Percentiles rank a stretch among this genome's conserved stretches.
phyloP scores from a whole-genome alignment of 2,329 filamentous ascomycete species.

The Colletotrichum sublineola region DNA sequence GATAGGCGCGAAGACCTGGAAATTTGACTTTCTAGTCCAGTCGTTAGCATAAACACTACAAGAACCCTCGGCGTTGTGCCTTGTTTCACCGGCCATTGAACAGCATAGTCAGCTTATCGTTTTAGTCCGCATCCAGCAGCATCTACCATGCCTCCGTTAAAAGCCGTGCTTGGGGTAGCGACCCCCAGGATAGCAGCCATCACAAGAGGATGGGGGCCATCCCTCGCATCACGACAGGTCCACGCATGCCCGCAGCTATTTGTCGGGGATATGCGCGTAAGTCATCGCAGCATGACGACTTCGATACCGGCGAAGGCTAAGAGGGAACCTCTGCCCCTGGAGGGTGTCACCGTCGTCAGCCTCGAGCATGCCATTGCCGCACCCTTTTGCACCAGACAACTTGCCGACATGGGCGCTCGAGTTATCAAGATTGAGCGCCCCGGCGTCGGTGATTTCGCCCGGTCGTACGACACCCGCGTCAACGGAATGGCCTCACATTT shows the following conservation, averaged over 20 bases:
- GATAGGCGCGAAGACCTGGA: background rate
- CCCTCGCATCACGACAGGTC: background rate
- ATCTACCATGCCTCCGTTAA: background rate
- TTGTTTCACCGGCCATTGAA: background rate
- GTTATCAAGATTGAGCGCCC: slow-evolving; percentile 69
- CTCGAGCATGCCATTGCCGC: slow-evolving; percentile 68
- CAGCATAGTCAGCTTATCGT: background rate
- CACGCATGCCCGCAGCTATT: background rate
- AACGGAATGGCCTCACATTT: slow-evolving; percentile 66
- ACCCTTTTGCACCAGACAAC: slow-evolving; percentile 66
- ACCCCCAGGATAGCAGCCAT: background rate
- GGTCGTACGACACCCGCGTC: slow-evolving; percentile 64
- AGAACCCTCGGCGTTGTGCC: background rate
- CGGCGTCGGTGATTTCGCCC: slow-evolving; percentile 65
- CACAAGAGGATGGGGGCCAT: background rate
- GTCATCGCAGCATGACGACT: background rate
- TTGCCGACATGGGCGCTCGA: slow-evolving; percentile 66
- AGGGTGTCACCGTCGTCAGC: slow-evolving; percentile 64
- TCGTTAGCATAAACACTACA: background rate
- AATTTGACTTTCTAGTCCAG: background rate
- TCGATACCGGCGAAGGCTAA: background rate
- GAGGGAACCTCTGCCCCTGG: slow-evolving; percentile 43
- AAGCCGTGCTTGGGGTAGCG: background rate
- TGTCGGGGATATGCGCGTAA: too few relatives aligned
- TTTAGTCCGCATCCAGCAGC: background rate